Percentiles rank a stretch among this genome's conserved stretches.
These are phyloP conservation scores for Penicillium sp. DNA, from an alignment of 2,329 filamentous ascomycete species.

Conservation along the genomic window DNA sequence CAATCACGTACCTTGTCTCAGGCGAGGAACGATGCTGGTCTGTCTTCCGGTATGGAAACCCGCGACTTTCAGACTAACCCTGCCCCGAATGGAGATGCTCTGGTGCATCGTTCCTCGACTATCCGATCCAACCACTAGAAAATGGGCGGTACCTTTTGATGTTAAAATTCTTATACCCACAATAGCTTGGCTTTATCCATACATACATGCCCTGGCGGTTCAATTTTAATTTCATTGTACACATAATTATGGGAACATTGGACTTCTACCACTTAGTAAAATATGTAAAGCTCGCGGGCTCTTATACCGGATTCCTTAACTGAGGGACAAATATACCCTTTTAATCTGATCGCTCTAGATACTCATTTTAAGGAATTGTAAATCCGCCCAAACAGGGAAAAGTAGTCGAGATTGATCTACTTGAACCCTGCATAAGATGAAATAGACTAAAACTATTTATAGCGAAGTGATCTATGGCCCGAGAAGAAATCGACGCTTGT, in stretches of 20 bases:
- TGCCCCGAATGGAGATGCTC: slow-evolving; percentile 16
- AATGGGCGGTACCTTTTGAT: not conserved
- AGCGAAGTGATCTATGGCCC: not conserved
- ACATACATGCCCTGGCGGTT: slow-evolving; percentile 2
- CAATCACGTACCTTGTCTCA: slow-evolving; percentile 25
- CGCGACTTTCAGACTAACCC: slow-evolving; percentile 21
- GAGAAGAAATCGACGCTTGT: not conserved
- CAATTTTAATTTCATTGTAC: not conserved
- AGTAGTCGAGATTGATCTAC: too few species aligned
- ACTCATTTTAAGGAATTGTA: not conserved
- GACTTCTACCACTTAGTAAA: not conserved
- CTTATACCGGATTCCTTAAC: not conserved
- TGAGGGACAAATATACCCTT: not conserved
- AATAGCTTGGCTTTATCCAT: slow-evolving; percentile 14
- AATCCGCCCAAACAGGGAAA: not conserved
- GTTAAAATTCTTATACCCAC: slow-evolving; percentile 6
- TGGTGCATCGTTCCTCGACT: slow-evolving; percentile 32
- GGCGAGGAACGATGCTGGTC: slow-evolving; percentile 20
- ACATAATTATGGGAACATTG: slow-evolving; percentile 1
- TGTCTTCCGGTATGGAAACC: slow-evolving; percentile 26
- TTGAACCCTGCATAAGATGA: not conserved
- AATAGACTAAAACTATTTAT: not conserved
- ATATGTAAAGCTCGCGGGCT: not conserved
- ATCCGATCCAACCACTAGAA: slow-evolving; percentile 25
- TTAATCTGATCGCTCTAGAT: not conserved